These are phyloP conservation scores for Apiosordaria backusii DNA, from an alignment of 495 filamentous ascomycete species.

Conservation along the genomic window DNA sequence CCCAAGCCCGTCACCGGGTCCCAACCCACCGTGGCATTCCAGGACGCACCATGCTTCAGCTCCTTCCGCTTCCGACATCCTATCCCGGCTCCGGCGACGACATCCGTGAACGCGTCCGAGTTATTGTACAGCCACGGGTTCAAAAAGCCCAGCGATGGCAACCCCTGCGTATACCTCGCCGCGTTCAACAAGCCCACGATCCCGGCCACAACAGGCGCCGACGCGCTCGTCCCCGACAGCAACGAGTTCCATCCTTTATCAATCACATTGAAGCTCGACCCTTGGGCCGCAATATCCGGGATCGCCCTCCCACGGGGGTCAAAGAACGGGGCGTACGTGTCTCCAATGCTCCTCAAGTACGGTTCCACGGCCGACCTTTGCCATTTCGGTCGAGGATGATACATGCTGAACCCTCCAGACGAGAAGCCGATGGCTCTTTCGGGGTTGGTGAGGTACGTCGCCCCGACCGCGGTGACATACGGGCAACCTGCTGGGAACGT, in stretches of 20 bases:
- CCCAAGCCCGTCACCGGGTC: constrained; percentile 48
- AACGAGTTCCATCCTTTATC: constrained; percentile 1
- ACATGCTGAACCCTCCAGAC: constrained; percentile 67
- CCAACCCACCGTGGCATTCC: constrained; percentile 51
- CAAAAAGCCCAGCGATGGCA: constrained; percentile 59
- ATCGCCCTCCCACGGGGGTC: constrained; percentile 63
- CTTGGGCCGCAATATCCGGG: constrained; percentile 66
- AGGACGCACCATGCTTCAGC: constrained; percentile 53
- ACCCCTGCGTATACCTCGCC: constrained; percentile 50
- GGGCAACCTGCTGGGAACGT: constrained; percentile 54
- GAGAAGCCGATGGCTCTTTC: constrained; percentile 55
- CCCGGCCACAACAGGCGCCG: constrained; percentile 57
- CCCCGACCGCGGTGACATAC: constrained; percentile 72
- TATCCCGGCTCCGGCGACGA: constrained; percentile 54
- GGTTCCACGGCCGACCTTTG: constrained; percentile 54
- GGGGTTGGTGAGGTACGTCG: constrained; percentile 56
- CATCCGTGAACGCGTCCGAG: constrained; percentile 57
- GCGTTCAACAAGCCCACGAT: constrained; percentile 63
- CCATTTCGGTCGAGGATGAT: constrained; percentile 58
- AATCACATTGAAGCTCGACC: constrained; percentile 35
- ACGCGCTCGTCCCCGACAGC: constrained; percentile 41
- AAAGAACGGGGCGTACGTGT: constrained; percentile 45
- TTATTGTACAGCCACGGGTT: constrained; percentile 64
- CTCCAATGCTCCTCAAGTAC: constrained; percentile 55
- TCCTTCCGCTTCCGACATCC: constrained; percentile 55